Base-by-base conservation (phyloP, 2,329 filamentous ascomycete species). In the Aspergillus puulaauensis region DNA sequence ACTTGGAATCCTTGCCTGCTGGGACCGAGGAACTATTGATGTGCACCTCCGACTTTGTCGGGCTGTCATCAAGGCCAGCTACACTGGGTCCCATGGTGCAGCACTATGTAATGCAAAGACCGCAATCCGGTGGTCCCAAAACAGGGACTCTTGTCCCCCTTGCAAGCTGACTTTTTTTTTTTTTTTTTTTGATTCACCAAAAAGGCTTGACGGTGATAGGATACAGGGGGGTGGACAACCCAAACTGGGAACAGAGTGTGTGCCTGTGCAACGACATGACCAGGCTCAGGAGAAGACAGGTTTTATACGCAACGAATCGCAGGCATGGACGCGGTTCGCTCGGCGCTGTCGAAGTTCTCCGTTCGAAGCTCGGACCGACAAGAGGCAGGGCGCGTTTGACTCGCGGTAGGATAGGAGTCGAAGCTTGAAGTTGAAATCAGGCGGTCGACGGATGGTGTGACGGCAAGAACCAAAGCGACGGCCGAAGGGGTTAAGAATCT, bases 231-330 rank as follows among this genome's bases (percentile, higher is more conserved):
- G 62, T 63, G 46, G 57, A 61, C 59, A 63, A 62, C 68, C 68
- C 64, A 62, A 57, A 58, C 57, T 54, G 64, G 65, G 64, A 69
- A 64, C 59, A 61, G 54, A 66, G 60, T 59, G 52, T 47, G 66
- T 66, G 61, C 62, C 59, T 63, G 64, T 60, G 64, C 66, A 66
- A 69, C 64, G 66, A 69, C 69, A 71, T 71, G 65, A 64, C 65
- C 66, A 63, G 62, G 61, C 52, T 54, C 53, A 48, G 50, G 31
- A 52, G 54, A 39, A 54, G 48, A 35, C 9, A 47, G 41, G 24
- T 43, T 48, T 58, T n/a, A 58, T 45, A 47, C 21, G 56, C 31
- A 40, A 50, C 46, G 47, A 57, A 50, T 54, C 51, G 51, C 51
- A 54, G 24, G 51, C 57, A 56, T 55, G 39, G 51, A 54, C 45